Base-by-base conservation (phyloP, 192 early-diverging fungal genomes). In the Backusella liffmaniae region DNA sequence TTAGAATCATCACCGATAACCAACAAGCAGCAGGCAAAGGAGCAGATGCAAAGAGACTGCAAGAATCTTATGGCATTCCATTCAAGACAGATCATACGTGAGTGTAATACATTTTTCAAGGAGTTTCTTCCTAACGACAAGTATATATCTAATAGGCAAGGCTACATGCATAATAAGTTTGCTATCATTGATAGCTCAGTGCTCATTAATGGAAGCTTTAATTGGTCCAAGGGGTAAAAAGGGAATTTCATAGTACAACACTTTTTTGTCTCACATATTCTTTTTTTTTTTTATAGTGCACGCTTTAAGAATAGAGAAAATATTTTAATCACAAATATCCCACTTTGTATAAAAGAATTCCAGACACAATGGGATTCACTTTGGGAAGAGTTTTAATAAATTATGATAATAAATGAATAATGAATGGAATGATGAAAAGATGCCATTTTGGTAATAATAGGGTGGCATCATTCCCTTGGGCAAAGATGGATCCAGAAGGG, bases 161-260 rank as follows among this genome's bases (percentile, higher is more conserved):
- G 80, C 0, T 85, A 80, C 35, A 93, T 93, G 92, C 92, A 93
- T 72, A 86, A 91, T 70, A 93, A 93, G 77, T 93, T 93, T 81
- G 91, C 89, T 2, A 75, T 91, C 26, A 83, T 91, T 41, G 89
- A 91, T 77, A 76, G 82, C 49, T 75, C 79, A 35, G 78, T 87
- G 15, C 79, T 92, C 8, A 88, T 89, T 79, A 82, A 85, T 39
- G 92, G 92, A 1, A 91, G 90, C 12, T 89, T 83, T 76, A 89
- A 89, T 79, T 89, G 88, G 88, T 85, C 86, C 6, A 89, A 89
- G 26, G 84, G 77, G 82, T 84, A n/a, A n/a, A n/a, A 79, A 74
- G 13, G 72, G n/a, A 9, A 26, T 59, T 26, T 59, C 23, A n/a
- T 26, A 9, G 26, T 5, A 65, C 29, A 10, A 46, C n/a, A 18